Percentiles rank a stretch among this genome's conserved stretches.
These are phyloP conservation scores for Yarrowia sp. DNA, from an alignment of 805 yeast species.

Conservation along the genomic window DNA sequence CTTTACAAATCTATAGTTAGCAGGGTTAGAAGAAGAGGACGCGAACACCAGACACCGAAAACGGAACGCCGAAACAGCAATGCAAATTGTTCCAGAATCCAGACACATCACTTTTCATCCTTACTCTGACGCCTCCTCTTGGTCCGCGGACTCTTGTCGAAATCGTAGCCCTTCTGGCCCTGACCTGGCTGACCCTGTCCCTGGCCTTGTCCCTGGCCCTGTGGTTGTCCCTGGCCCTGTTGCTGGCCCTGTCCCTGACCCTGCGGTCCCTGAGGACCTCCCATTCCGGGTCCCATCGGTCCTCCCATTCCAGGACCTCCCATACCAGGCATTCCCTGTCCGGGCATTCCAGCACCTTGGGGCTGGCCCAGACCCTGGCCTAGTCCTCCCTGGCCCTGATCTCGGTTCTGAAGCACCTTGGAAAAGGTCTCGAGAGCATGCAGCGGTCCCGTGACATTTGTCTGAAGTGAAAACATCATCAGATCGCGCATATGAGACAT, in stretches of 20 bases:
- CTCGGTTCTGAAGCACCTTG: slow-evolving; percentile 37
- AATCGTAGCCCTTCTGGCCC: background rate
- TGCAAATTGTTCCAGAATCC: too few relatives aligned
- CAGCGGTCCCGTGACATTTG: slow-evolving; percentile 32
- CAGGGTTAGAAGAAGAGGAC: background rate
- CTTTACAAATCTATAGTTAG: slow-evolving; percentile 22
- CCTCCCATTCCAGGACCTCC: background rate
- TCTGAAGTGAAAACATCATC: slow-evolving; percentile 50
- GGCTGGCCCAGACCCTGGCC: background rate
- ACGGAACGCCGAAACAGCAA: too few relatives aligned
- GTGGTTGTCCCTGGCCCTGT: background rate
- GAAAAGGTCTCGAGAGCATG: slow-evolving; percentile 35
- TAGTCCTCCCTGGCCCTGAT: background rate
- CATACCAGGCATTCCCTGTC: background rate
- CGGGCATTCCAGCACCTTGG: background rate
- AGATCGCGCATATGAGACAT: slow-evolving; percentile 68
- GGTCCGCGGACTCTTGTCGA: slow-evolving; percentile 9
- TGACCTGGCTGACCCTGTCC: background rate
- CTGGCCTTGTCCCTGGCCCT: background rate
- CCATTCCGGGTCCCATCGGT: background rate
- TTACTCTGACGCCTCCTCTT: slow-evolving; percentile 15
- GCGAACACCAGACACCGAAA: too few relatives aligned
- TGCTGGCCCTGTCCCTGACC: background rate
- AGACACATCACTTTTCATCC: slow-evolving; percentile 1
- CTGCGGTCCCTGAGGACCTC: background rate